Evolutionary conservation across 345 rosid species (phyloP), one percentile per base, ranked within the genome.

Genomic region (Kernera saxatilis): DNA sequence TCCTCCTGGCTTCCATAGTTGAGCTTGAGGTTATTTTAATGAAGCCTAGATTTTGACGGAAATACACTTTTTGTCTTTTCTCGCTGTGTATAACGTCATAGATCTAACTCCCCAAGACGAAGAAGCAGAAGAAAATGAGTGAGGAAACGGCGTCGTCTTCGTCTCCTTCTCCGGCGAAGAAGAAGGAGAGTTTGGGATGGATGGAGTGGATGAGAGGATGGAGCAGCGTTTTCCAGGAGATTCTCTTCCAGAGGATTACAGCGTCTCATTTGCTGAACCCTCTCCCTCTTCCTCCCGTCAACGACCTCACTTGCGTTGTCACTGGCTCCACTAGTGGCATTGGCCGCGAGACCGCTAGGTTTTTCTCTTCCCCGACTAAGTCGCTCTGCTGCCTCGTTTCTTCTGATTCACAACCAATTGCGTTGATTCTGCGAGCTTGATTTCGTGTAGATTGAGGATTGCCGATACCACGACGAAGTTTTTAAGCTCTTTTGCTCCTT

Each of bases 281-380:
- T 58, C 74, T 94, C 54, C 86, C 96, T 33, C 73, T 91, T 69
- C 99, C 97, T 71, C 90, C 96, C 9, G 56, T 87, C 61, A 79
- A 84, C 70, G 84, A 85, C 61, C 85, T 87, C 77, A 88, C 96
- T 44, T 89, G 87, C 82, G 77, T 94, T 71, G 93, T 94, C 65
- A 94, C 99, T 39, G 99, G 99, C 59, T 89, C 95, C 77, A 91
- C 99, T 62, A 94, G 96, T 64, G 99, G 96, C 85, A 94, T 94
- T 82, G 99, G 97, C 81, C 83, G 77, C 30, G 91, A 89, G 81
- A 91, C 84, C 18, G 96, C 93, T 64, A 83, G 95, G 97, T 87
- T 52, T 45, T 17, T 17, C 33, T 32, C 29, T 23, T 14, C 53
- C 14, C 1, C 40, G 23, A 5, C 22, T 22, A 22, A n/a, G 30